Conservation (phyloP, 1,284 basidiomycete genomes). For the Butyriboletus pseudospeciosus region DNA sequence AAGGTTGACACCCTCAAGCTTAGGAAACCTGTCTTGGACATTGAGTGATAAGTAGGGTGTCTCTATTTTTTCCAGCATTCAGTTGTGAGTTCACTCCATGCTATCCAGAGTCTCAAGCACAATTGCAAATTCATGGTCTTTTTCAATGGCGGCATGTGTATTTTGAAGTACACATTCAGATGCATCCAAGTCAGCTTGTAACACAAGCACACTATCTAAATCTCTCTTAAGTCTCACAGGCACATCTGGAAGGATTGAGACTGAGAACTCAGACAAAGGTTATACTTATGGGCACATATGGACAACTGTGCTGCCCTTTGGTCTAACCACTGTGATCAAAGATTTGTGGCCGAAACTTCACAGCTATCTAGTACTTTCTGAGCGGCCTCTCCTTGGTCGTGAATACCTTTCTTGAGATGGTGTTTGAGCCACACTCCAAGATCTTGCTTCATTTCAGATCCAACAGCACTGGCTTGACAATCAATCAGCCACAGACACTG, state of each 20-base stretch:
- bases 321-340: constrained; percentile 30
- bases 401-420: constrained; percentile 14
- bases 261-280: background rate
- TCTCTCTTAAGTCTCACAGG: constrained; percentile 33
- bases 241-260: constrained; percentile 25
- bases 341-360: constrained; percentile 7
- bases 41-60: constrained; percentile 36
- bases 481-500: constrained; percentile 29
- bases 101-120: constrained; percentile 12
- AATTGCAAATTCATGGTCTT: background rate
- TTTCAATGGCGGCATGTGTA: constrained; percentile 6
- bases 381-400: constrained; percentile 7
- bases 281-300: constrained; percentile 23
- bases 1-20: constrained; percentile 27
- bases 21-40: constrained; percentile 30
- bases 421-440: constrained; percentile 28
- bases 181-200: constrained; percentile 35
- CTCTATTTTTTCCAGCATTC: constrained; percentile 25
- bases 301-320: constrained; percentile 33
- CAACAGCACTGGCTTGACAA: constrained; percentile 22
- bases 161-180: constrained; percentile 23
- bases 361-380: constrained; percentile 10
- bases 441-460: constrained; percentile 15
- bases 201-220: constrained; percentile 31
- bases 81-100: constrained; percentile 19